Conservation (phyloP, 192 early-diverging fungal species). For the Backusella australiensis region DNA sequence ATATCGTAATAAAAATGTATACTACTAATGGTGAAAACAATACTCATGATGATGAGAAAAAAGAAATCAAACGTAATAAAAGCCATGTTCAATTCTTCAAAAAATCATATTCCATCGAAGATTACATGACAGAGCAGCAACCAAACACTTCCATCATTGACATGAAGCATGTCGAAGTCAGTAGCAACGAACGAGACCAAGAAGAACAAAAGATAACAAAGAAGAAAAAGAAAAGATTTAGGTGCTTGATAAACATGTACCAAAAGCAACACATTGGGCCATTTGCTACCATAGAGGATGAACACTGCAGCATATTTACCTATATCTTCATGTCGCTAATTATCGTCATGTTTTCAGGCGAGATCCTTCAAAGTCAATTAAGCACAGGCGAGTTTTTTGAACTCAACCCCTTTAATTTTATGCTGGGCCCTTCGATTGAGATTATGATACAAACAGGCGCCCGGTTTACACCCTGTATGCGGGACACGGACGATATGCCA, state of each 20-base stretch:
- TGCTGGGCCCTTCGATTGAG: conserved; percentile 7
- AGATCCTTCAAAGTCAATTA: neutral
- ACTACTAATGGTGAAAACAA: neutral
- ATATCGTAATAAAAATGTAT: neutral
- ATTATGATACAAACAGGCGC: conserved; percentile 50
- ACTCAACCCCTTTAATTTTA: conserved; percentile 10
- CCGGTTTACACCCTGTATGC: conserved; percentile 82
- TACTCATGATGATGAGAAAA: neutral
- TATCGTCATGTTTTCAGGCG: neutral
- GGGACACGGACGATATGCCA: conserved; percentile 23
- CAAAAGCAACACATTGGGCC: neutral
- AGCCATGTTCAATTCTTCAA: conserved; percentile 3
- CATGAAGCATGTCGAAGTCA: neutral
- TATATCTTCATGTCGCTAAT: neutral
- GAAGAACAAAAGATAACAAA: neutral
- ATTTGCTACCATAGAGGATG: neutral
- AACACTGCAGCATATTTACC: neutral
- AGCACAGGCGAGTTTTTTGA: conserved; percentile 11
- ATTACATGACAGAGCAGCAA: neutral
- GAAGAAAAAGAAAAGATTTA: neutral
- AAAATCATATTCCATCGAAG: neutral
- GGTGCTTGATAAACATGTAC: neutral
- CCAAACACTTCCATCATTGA: neutral
- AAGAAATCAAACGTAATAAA: neutral
- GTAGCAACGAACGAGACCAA: neutral